Evolutionary conservation across 331 rosid species (phyloP).

Genomic region (Rosa hybrid): DNA sequence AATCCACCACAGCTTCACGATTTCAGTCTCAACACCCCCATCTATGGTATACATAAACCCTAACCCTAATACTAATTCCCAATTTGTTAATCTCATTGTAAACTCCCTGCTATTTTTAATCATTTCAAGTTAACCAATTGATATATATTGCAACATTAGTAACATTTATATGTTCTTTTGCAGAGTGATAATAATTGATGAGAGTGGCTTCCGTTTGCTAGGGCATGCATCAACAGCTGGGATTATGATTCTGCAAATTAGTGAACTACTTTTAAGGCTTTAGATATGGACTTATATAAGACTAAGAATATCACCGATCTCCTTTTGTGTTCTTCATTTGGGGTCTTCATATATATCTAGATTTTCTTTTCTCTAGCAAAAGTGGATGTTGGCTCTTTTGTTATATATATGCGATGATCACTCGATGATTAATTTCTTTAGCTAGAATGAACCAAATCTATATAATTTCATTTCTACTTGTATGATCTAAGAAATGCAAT

Average conservation of each 20-base stretch:
- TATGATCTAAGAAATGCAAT: background rate
- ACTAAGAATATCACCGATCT: background rate
- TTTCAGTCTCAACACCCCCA: constrained; percentile 26
- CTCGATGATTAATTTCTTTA: background rate
- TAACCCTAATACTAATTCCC: background rate
- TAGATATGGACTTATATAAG: background rate
- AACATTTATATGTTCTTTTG: background rate
- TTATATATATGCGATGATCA: background rate
- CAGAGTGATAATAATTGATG: background rate
- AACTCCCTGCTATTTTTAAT: background rate
- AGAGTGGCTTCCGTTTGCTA: background rate
- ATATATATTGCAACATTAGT: background rate
- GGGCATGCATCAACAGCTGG: background rate
- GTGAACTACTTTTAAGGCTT: background rate
- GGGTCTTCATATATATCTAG: background rate
- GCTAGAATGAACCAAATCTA: background rate
- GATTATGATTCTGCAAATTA: background rate
- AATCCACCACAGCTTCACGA: constrained; percentile 51
- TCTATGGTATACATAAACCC: constrained; percentile 18
- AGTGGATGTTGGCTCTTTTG: background rate
- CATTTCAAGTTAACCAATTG: background rate
- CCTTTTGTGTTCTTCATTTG: background rate
- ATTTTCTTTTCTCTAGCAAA: background rate
- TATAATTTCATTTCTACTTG: background rate
- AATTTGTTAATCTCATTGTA: background rate